These are phyloP conservation scores for Talaromyces atroroseus DNA, from an alignment of 2,329 filamentous ascomycete species.

Conservation along the genomic window DNA sequence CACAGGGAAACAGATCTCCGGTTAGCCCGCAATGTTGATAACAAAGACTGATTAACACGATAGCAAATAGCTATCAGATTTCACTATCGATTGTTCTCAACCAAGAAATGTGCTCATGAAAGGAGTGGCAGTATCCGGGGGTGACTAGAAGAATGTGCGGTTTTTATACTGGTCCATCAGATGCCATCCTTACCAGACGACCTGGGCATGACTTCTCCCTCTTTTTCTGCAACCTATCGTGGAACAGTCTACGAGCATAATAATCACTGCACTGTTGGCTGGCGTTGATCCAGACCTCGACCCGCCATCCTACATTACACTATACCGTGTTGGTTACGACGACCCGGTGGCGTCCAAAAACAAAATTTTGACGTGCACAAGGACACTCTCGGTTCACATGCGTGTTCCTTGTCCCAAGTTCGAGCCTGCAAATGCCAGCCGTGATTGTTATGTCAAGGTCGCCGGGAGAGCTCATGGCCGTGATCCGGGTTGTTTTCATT, in stretches of 20 bases:
- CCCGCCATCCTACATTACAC: constrained; percentile 4
- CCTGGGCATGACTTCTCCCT: background rate
- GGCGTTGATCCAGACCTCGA: background rate
- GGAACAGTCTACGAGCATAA: background rate
- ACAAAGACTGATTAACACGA: background rate
- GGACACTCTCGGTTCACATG: background rate
- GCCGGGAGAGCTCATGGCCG: background rate
- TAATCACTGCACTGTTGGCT: background rate
- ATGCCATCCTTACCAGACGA: background rate
- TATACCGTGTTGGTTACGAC: constrained; percentile 6
- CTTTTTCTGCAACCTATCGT: background rate
- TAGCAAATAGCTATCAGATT: background rate
- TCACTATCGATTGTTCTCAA: background rate
- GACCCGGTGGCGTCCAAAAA: constrained; percentile 2
- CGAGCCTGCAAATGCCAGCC: background rate
- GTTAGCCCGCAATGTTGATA: background rate
- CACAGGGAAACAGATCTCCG: background rate
- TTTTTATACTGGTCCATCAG: background rate
- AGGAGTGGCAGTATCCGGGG: background rate
- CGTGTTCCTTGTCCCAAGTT: background rate
- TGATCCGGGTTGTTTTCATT: background rate
- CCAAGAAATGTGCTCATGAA: background rate
- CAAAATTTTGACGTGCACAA: background rate
- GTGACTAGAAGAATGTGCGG: constrained; percentile 17
- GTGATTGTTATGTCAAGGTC: background rate